A percentile compares a stretch with the other conserved stretches of the same genome.
Evolutionary conservation across 2,329 filamentous ascomycete genomes (phyloP).

Genomic region (Trichophyton benhamiae): DNA sequence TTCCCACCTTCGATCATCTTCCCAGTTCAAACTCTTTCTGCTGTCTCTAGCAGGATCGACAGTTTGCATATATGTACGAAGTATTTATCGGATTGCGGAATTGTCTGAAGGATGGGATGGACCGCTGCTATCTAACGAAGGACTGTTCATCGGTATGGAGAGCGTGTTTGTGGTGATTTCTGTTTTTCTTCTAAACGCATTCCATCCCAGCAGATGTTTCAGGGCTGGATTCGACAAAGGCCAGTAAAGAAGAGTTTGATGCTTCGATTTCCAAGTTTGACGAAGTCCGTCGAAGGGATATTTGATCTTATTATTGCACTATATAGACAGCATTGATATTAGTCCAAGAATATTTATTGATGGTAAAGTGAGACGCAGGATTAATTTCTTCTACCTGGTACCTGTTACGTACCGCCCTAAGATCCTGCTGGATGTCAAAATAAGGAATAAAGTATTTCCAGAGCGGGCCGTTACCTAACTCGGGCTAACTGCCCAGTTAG

Average conservation of each 20-base stretch:
- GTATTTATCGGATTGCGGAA: constrained; percentile 55
- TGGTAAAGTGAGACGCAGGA: no score
- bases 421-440: no score
- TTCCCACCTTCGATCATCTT: constrained; percentile 19
- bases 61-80: constrained; percentile 52
- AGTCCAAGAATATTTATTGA: no score
- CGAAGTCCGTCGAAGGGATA: no score
- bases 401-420: no score
- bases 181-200: constrained; percentile 31
- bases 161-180: constrained; percentile 22
- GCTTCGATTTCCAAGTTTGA: no score
- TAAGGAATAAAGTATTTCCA: no score
- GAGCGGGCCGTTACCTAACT: no score
- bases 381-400: no score
- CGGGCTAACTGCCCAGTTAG: no score
- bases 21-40: constrained; percentile 24
- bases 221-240: constrained; percentile 4
- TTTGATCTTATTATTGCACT: no score
- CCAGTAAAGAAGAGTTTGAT: not conserved
- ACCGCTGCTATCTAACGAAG: constrained; percentile 43
- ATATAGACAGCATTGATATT: no score
- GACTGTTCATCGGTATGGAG: constrained; percentile 48
- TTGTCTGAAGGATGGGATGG: constrained; percentile 52
- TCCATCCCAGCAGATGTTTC: constrained; percentile 34
- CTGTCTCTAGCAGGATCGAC: constrained; percentile 39